phyloP scores from a whole-genome alignment of 805 yeast species.

The Saccharomycopsis babjevae region DNA sequence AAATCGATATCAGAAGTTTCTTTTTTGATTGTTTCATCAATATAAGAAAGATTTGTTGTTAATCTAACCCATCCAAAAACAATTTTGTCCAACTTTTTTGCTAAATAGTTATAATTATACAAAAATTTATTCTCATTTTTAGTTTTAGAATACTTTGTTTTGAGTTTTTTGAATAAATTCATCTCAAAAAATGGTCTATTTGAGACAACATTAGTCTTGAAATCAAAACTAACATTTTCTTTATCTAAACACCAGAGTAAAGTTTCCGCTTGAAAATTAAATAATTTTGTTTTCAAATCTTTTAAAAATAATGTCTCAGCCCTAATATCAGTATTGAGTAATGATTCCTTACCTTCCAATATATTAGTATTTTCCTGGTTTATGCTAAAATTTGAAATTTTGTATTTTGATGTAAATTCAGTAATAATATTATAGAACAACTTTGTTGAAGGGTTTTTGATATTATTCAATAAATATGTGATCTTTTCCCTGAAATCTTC shows the following conservation, averaged over 20 bases:
- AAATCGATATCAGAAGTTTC: background rate
- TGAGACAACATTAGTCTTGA: conserved; percentile 22
- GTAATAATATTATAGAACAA: conserved; percentile 16
- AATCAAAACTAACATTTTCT: conserved; percentile 36
- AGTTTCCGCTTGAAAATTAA: conserved; percentile 44
- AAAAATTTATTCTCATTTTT: conserved; percentile 23
- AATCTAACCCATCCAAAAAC: conserved; percentile 46
- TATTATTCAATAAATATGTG: conserved; percentile 1
- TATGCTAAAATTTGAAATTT: background rate
- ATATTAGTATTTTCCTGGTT: background rate
- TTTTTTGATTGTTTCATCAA: no score
- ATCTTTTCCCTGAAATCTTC: background rate
- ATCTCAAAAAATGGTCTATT: conserved; percentile 20
- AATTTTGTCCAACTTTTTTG: conserved; percentile 25
- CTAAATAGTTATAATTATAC: conserved; percentile 23
- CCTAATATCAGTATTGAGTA: background rate
- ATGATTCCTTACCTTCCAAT: background rate
- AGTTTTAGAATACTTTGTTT: background rate
- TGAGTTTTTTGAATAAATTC: conserved; percentile 7
- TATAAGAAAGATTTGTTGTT: background rate
- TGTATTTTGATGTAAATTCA: conserved; percentile 13
- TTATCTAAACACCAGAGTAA: conserved; percentile 45
- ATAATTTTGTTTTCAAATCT: conserved; percentile 33
- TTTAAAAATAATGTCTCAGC: conserved; percentile 16
- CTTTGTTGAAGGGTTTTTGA: conserved; percentile 12